Evolutionary conservation across 345 rosid genomes (phyloP).

Genomic region (Gossypium ekmanianum): DNA sequence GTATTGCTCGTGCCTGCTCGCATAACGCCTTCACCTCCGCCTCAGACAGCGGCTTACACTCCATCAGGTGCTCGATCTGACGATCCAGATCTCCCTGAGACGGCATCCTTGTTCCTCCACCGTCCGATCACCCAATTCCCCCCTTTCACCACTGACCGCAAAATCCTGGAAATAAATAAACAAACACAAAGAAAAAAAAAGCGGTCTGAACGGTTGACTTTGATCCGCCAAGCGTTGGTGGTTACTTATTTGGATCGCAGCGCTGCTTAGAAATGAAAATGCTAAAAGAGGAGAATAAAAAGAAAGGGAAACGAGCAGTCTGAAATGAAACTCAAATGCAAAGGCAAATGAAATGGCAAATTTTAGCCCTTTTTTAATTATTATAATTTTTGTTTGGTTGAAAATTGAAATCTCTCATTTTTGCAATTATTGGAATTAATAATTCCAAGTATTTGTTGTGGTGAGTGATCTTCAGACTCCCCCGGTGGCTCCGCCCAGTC

Average conservation of each 20-base stretch:
- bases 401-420: background rate
- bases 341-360: slow-evolving; percentile 30
- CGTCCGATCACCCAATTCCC: slow-evolving; percentile 10
- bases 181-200: background rate
- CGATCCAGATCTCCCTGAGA: slow-evolving; percentile 93
- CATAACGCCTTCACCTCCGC: slow-evolving; percentile 87
- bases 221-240: slow-evolving; percentile 2
- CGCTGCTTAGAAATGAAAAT: slow-evolving; percentile 8
- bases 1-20: slow-evolving; percentile 93
- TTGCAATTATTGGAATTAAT: background rate
- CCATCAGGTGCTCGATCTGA: slow-evolving; percentile 97
- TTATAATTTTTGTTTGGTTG: background rate
- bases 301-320: background rate
- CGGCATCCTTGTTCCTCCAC: slow-evolving; percentile 50
- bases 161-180: background rate
- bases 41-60: slow-evolving; percentile 87
- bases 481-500: slow-evolving; percentile 50
- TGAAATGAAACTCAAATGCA: slow-evolving; percentile 43
- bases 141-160: background rate
- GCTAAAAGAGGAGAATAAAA: background rate
- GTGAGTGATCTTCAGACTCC: slow-evolving; percentile 11
- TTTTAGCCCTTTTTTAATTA: background rate
- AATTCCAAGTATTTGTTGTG: background rate
- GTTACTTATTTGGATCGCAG: slow-evolving; percentile 1
- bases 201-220: slow-evolving; percentile 14